Evolutionary conservation across 331 rosid genomes (phyloP), one percentile per base, ranked within the genome.

Genomic region (Phaseolus coccineus): DNA sequence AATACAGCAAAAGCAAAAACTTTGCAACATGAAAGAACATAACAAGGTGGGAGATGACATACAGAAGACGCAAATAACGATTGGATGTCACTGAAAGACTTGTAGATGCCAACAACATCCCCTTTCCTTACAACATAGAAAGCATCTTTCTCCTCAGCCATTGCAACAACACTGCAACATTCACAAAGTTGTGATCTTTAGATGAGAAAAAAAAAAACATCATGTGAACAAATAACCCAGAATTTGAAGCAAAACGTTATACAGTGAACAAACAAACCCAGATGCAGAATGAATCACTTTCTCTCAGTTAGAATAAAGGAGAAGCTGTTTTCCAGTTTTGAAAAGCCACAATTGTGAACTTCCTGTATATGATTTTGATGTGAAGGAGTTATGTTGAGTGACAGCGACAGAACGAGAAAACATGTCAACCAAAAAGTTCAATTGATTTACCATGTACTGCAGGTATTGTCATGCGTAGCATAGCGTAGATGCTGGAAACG

Each of bases 81-180:
- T 83, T 85, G 92, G 52, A 90, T 65, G 73, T 93, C 97, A 51
- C 58, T 83, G 27, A 83, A 66, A 77, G 83, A 89, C 78, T 82
- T 95, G 85, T 93, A 95, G 30, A 95, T 75, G 67, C 96, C 99
- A 61, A 93, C 75, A 61, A 90, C 77, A 37, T 89, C 92, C 3
- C 99, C 98, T 67, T 89, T 93, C 69, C 77, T 88, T 35, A 91
- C 94, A 57, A 95, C 89, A 55, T 86, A 95, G 71, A 91, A 93
- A 33, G 89, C 94, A 56, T 91, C 90, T 42, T 80, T 89, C 66
- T 93, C 94, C 8, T 88, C 91, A 84, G 78, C 97, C 97, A 95
- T 95, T 86, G 56, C 50, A 74, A 46, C 33, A 70, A 46, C 39
- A 66, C 85, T 68, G 85, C 82, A 79, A 76, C 50, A 65, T 1